These are phyloP conservation scores for Capsicum pubescens DNA, from an alignment of 257 asterid genomes.

Conservation along the genomic window DNA sequence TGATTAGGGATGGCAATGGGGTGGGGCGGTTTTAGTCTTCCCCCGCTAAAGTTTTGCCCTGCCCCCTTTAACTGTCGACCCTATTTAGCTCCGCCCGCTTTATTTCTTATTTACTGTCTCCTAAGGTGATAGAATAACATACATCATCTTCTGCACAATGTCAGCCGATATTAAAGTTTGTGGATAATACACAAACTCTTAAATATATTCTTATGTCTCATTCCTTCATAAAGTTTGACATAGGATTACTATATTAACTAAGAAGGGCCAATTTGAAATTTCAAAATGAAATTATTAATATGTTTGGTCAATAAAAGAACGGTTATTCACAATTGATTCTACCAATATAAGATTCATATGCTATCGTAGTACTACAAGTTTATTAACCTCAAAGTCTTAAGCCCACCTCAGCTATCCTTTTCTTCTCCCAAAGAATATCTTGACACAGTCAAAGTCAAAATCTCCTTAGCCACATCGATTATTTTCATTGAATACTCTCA, in stretches of 20 bases:
- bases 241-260: background rate
- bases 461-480: background rate
- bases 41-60: no score
- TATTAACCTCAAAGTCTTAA: background rate
- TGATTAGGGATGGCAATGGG: no score
- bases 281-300: background rate
- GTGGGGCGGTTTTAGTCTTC: no score
- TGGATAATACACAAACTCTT: background rate
- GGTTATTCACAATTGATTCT: background rate
- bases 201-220: background rate
- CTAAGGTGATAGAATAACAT: background rate
- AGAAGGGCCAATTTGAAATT: background rate
- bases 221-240: slow-evolving; percentile 16
- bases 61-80: no score
- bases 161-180: background rate
- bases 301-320: background rate
- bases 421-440: slow-evolving; percentile 4
- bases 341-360: background rate
- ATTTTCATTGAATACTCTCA: background rate
- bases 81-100: no score
- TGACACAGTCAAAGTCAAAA: slow-evolving; percentile 34
- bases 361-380: background rate
- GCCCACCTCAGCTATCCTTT: background rate
- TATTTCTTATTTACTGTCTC: no score
- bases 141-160: background rate